Conservation (phyloP, 495 filamentous ascomycete species). For the Evernia prunastri region DNA sequence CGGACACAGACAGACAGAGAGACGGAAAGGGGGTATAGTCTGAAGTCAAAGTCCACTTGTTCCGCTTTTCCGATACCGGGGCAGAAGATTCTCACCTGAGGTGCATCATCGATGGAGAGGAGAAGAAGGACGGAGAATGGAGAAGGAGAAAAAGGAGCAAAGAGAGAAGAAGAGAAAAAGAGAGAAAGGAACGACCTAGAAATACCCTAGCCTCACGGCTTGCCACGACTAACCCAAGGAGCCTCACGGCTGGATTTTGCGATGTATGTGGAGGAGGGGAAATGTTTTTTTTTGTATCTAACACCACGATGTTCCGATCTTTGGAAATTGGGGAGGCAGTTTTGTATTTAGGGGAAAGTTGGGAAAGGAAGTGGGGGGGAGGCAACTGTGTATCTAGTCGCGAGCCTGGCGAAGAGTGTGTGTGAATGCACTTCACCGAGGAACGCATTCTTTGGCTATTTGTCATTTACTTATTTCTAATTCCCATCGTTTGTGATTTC, state of each 20-base stretch:
- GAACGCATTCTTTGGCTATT: slow-evolving; percentile 1
- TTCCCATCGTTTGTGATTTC: not conserved
- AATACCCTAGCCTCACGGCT: slow-evolving; percentile 35
- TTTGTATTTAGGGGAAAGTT: slow-evolving; percentile 8
- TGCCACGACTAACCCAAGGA: slow-evolving; percentile 1
- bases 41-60: no score
- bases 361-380: no score
- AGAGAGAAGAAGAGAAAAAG: not conserved
- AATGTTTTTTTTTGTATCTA: not conserved
- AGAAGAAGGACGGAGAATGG: not conserved
- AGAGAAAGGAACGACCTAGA: slow-evolving; percentile 24
- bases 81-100: no score
- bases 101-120: not conserved
- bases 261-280: slow-evolving; percentile 5
- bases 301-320: no score
- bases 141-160: not conserved
- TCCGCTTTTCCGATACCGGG: not conserved
- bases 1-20: no score
- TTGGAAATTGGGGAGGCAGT: not conserved
- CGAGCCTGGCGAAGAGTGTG: not conserved
- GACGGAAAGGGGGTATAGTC: no score
- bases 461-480: not conserved
- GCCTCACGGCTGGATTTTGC: not conserved
- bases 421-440: not conserved
- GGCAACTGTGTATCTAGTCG: not conserved